These are phyloP conservation scores for Metschnikowia henanensis DNA, from an alignment of 805 yeast genomes.

Conservation along the genomic window DNA sequence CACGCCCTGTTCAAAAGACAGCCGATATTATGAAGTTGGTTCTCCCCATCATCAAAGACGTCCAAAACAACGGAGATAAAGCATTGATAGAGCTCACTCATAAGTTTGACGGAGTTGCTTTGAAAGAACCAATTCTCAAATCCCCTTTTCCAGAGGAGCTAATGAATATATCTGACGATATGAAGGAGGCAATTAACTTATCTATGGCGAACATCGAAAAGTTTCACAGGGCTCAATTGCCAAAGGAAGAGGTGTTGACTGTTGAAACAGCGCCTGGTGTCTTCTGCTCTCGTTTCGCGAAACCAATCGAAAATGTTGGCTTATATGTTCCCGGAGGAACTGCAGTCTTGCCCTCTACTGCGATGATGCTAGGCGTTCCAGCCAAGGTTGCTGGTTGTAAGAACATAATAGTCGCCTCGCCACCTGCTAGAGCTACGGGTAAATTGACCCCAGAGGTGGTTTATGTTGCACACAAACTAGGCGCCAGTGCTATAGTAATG, in stretches of 20 bases:
- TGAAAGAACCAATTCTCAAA: constrained; percentile 67
- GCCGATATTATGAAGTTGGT: constrained; percentile 92
- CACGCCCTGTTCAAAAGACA: constrained; percentile 95
- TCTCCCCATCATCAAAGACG: constrained; percentile 82
- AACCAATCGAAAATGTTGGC: constrained; percentile 94
- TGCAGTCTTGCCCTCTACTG: constrained; percentile 96
- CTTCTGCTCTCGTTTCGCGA: constrained; percentile 87
- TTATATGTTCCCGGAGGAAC: constrained; percentile 98
- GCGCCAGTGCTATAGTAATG: constrained; percentile 84
- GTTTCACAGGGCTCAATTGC: constrained; percentile 93
- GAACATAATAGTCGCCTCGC: constrained; percentile 90
- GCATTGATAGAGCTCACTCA: constrained; percentile 89
- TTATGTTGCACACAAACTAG: constrained; percentile 94
- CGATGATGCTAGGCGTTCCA: constrained; percentile 97
- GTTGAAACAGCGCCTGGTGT: constrained; percentile 97
- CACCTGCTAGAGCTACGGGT: constrained; percentile 89
- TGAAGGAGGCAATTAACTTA: constrained; percentile 83
- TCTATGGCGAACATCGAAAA: constrained; percentile 85
- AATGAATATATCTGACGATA: constrained; percentile 70
- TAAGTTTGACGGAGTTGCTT: constrained; percentile 83
- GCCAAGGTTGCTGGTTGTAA: constrained; percentile 97
- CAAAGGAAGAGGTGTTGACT: constrained; percentile 60
- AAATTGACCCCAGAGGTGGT: constrained; percentile 95
- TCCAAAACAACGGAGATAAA: constrained; percentile 74
- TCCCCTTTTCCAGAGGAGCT: constrained; percentile 87